Conservation (phyloP, 371 early-diverging fungal species). For the Mucor mucedo region DNA sequence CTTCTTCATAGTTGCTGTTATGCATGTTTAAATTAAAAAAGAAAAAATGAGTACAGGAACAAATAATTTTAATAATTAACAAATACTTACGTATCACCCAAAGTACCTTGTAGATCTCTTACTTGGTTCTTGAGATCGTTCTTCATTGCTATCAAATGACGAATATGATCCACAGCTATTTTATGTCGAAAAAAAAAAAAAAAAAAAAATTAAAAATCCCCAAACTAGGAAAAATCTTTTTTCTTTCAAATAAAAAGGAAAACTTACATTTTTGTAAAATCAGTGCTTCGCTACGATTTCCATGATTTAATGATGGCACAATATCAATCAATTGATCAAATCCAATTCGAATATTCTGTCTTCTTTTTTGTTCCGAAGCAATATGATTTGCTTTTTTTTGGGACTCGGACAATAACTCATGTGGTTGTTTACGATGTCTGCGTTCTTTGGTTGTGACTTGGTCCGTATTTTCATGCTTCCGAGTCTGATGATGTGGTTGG, state of each 20-base stretch:
- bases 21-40: background rate
- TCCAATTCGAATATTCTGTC: conserved; percentile 80
- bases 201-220: background rate
- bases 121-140: conserved; percentile 25
- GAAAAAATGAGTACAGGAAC: background rate
- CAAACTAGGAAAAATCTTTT: background rate
- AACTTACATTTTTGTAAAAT: conserved; percentile 33
- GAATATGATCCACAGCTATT: conserved; percentile 28
- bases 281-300: conserved; percentile 60
- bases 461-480: background rate
- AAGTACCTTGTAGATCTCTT: conserved; percentile 23
- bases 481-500: conserved; percentile 4
- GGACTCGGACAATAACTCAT: conserved; percentile 80
- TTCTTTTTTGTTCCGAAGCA: conserved; percentile 86
- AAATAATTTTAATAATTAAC: conserved; percentile 17
- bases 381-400: conserved; percentile 94
- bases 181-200: background rate
- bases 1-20: conserved; percentile 42
- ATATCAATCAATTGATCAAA: conserved; percentile 79
- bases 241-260: background rate
- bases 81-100: conserved; percentile 29
- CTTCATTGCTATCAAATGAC: conserved; percentile 24
- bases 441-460: conserved; percentile 11
- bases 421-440: conserved; percentile 36
- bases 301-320: conserved; percentile 71